Evolutionary conservation across 495 filamentous ascomycete species (phyloP), one percentile per base, ranked within the genome.

Genomic region (Talaromyces proteolyticus): DNA sequence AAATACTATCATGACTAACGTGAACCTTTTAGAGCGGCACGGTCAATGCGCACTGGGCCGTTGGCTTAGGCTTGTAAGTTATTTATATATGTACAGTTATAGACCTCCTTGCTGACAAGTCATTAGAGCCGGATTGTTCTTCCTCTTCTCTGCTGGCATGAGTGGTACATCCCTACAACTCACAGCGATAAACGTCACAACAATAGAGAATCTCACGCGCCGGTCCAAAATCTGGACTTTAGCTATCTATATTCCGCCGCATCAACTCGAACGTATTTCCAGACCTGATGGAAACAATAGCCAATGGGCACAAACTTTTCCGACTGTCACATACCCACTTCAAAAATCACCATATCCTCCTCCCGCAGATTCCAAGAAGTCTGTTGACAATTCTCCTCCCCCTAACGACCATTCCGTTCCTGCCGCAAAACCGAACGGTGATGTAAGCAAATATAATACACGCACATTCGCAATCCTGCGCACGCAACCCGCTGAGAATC

Each of bases 391-490:
- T 36, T 25, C 22, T 6, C 52, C 54, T 10, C 57, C 52, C 42
- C 43, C 50, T 4, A 44, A 12, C 46, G 36, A 50, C 50, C 42
- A 24, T 41, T 47, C 23, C 5, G 10, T 7, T 17, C 10, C 38
- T 17, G 44, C 20, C 26, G 16, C 17, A 51, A 34, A n/a, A 10
- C 5, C 23, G 11, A 46, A 41, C 24, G n/a, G n/a, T n/a, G 38
- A 49, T 49, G 17, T 19, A 24, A 18, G 18, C 22, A 26, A 40
- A 23, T 36, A 8, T 26, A 20, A 42, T 25, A 47, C 47, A 16
- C 79, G 85, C 34, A 85, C 82, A 4, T 94, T 91, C 56, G 88
- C 85, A 34, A 82, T 95, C 37, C 77, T 92, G 4, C 75, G 75
- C 51, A 91, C 85, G 8, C 69, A 76, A 11, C 79, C 76, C 3